These are phyloP conservation scores for Ustilago sp. DNA, from an alignment of 1,284 basidiomycete genomes.

Conservation along the genomic window DNA sequence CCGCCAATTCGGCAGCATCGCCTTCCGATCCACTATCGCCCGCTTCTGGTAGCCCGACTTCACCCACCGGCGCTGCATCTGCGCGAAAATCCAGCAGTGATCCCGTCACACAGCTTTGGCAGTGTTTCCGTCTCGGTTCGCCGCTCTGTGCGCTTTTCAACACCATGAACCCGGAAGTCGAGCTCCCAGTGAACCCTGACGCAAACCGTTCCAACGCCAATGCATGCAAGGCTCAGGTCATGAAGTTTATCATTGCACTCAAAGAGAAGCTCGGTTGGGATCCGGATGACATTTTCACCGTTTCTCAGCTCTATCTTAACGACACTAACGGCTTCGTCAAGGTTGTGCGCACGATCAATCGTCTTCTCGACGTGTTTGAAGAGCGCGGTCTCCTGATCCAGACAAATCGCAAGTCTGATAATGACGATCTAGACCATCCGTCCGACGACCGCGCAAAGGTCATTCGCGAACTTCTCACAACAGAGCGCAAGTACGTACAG, in stretches of 20 bases:
- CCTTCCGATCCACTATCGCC: constrained; percentile 28
- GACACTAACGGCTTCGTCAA: constrained; percentile 92
- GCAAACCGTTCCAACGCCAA: constrained; percentile 77
- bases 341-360: constrained; percentile 91
- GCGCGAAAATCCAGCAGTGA: constrained; percentile 48
- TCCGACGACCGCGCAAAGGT: constrained; percentile 79
- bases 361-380: constrained; percentile 85
- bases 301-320: constrained; percentile 83
- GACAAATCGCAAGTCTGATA: constrained; percentile 70
- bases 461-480: constrained; percentile 87
- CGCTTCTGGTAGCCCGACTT: constrained; percentile 27
- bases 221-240: constrained; percentile 76
- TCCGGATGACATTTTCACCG: constrained; percentile 73
- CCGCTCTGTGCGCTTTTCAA: constrained; percentile 96
- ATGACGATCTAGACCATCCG: constrained; percentile 59
- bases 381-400: constrained; percentile 77
- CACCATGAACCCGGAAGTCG: constrained; percentile 78
- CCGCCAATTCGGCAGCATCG: constrained; percentile 29
- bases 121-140: constrained; percentile 89
- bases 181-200: constrained; percentile 73
- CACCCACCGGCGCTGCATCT: constrained; percentile 15
- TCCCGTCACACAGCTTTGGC: constrained; percentile 89
- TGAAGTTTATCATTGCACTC: constrained; percentile 74
- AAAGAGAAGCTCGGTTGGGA: constrained; percentile 72
- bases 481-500: constrained; percentile 97